These are phyloP conservation scores for Xylariaceae sp. DNA, from an alignment of 2,329 filamentous ascomycete genomes.

Conservation along the genomic window DNA sequence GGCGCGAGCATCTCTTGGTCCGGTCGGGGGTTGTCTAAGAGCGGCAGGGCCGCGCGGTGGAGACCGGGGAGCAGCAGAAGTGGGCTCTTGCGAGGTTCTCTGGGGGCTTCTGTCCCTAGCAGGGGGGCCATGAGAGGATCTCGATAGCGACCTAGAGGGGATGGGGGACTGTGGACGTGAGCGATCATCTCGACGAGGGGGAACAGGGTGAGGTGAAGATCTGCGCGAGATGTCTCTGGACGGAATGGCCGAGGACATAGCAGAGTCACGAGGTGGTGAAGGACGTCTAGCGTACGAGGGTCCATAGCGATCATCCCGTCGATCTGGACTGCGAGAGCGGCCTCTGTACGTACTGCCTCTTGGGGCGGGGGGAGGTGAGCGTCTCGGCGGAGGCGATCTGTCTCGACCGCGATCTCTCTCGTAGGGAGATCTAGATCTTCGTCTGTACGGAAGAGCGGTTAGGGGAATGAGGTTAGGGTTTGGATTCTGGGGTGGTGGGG, in stretches of 20 bases:
- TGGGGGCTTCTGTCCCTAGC: conserved; percentile 34
- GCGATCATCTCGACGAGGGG: conserved; percentile 49
- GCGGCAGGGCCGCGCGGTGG: conserved; percentile 60
- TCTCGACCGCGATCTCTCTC: conserved; percentile 49
- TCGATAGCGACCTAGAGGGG: conserved; percentile 34
- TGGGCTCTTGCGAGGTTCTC: conserved; percentile 28
- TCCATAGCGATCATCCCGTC: conserved; percentile 48
- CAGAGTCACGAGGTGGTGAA: conserved; percentile 53
- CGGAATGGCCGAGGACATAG: conserved; percentile 52
- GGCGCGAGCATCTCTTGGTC: conserved; percentile 43
- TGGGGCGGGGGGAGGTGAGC: conserved; percentile 43
- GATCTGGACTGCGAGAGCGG: conserved; percentile 55
- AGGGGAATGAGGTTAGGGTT: conserved; percentile 35
- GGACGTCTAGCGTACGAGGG: conserved; percentile 47
- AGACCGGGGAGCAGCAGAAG: conserved; percentile 40
- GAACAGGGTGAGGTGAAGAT: conserved; percentile 55
- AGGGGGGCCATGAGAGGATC: conserved; percentile 33
- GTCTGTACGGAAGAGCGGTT: conserved; percentile 41
- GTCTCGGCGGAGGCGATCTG: conserved; percentile 34
- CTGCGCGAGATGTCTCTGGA: conserved; percentile 55
- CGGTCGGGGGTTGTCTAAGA: conserved; percentile 54
- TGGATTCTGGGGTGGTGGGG: conserved; percentile 29
- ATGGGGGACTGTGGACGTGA: conserved; percentile 50
- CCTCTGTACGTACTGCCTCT: conserved; percentile 53
- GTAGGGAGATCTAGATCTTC: conserved; percentile 58